phyloP scores from a whole-genome alignment of 306 rosid species.

The Begonia fuchsioides region DNA sequence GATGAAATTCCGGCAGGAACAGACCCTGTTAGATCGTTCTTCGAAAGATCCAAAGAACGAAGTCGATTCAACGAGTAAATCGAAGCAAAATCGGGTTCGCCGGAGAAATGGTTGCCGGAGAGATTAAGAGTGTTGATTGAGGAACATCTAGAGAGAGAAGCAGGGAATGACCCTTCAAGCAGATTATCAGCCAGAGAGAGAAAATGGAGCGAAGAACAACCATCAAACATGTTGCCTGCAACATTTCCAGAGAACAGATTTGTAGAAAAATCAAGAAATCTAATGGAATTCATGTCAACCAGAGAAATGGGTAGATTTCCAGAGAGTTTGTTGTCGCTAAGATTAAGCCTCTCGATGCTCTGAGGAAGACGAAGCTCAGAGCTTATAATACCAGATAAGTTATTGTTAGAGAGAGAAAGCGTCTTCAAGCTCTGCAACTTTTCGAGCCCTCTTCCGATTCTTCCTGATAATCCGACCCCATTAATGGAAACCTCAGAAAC shows the following conservation, averaged over 20 bases:
- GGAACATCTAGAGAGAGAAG: conserved; percentile 35
- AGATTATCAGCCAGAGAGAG: conserved; percentile 46
- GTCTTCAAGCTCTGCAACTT: conserved; percentile 49
- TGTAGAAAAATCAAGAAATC: conserved; percentile 55
- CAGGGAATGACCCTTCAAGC: conserved; percentile 57
- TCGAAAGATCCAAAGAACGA: conserved; percentile 61
- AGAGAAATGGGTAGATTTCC: conserved; percentile 40
- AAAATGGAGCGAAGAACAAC: conserved; percentile 32
- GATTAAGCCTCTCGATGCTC: conserved; percentile 33
- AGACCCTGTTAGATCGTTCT: conserved; percentile 46
- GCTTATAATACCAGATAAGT: conserved; percentile 29
- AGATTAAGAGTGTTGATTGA: conserved; percentile 45
- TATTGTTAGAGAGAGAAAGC: conserved; percentile 58
- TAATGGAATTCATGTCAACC: conserved; percentile 32
- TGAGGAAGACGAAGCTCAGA: conserved; percentile 42
- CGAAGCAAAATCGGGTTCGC: conserved; percentile 34
- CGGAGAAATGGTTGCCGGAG: conserved; percentile 46
- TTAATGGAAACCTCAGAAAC: conserved; percentile 46
- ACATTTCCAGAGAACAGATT: conserved; percentile 52
- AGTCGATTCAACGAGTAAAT: conserved; percentile 54
- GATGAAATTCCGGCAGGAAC: conserved; percentile 49
- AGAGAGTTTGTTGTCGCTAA: conserved; percentile 50
- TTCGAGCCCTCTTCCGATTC: conserved; percentile 67
- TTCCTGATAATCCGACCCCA: conserved; percentile 45
- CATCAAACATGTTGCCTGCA: conserved; percentile 28